Evolutionary conservation across 1,139 yeast genomes (phyloP).

Genomic region (Petasospora rhodanensis): DNA sequence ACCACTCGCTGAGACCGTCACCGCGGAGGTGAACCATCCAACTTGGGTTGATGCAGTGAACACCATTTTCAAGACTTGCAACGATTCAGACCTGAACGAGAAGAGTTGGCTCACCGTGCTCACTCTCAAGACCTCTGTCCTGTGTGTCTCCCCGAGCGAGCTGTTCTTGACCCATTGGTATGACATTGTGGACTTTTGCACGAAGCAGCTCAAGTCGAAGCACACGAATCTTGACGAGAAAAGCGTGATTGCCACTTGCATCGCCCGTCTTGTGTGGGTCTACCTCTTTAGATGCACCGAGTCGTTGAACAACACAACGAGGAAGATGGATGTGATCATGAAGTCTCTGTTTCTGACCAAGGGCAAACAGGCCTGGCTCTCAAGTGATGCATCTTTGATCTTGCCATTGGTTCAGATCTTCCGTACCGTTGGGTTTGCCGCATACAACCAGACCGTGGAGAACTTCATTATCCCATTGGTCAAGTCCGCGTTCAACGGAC

Average conservation of each 20-base stretch:
- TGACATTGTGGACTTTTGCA: conserved; percentile 50
- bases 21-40: conserved; percentile 96
- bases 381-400: conserved; percentile 56
- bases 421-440: conserved; percentile 73
- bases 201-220: conserved; percentile 39
- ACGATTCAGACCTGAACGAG: conserved; percentile 37
- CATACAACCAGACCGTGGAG: conserved; percentile 75
- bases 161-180: conserved; percentile 77
- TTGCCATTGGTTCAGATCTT: conserved; percentile 67
- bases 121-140: conserved; percentile 63
- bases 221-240: conserved; percentile 50
- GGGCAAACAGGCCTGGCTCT: conserved; percentile 70
- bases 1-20: conserved; percentile 78
- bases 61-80: conserved; percentile 49
- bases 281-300: conserved; percentile 83
- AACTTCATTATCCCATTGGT: conserved; percentile 62
- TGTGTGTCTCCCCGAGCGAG: conserved; percentile 80
- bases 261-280: conserved; percentile 82
- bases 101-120: conserved; percentile 74
- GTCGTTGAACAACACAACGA: conserved; percentile 79
- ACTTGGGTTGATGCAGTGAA: conserved; percentile 85
- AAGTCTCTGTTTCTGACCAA: conserved; percentile 49
- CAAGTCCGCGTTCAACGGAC: conserved; percentile 51
- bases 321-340: conserved; percentile 56
- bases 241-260: conserved; percentile 56